phyloP scores from a whole-genome alignment of 345 rosid species.

The Gossypium stocksii region DNA sequence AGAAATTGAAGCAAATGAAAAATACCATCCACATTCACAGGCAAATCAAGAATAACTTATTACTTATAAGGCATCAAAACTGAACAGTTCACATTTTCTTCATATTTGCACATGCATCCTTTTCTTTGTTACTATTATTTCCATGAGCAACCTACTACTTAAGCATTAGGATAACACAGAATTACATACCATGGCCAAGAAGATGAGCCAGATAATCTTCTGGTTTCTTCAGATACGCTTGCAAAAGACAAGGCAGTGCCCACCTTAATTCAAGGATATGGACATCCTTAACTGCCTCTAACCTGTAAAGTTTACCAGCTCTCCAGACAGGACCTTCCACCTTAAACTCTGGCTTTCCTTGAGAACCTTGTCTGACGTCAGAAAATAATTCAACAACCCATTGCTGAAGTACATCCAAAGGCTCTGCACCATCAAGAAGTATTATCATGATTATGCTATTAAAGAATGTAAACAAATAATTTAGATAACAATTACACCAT shows the following conservation, averaged over 20 bases:
- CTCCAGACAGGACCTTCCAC: slow-evolving; percentile 76
- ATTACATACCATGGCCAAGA: slow-evolving; percentile 76
- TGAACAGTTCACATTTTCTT: neutral
- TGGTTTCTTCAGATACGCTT: slow-evolving; percentile 81
- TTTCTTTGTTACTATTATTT: slow-evolving; percentile 2
- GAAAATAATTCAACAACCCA: slow-evolving; percentile 85
- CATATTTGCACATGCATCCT: neutral
- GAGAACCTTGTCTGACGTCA: slow-evolving; percentile 61
- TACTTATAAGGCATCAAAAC: neutral
- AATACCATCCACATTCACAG: neutral
- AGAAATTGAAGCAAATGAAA: slow-evolving; percentile 2
- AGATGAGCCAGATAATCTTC: slow-evolving; percentile 96
- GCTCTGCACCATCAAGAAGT: slow-evolving; percentile 49
- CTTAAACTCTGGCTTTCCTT: slow-evolving; percentile 45
- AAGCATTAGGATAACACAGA: slow-evolving; percentile 7
- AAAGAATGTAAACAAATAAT: neutral
- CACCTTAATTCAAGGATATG: slow-evolving; percentile 81
- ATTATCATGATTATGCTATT: neutral
- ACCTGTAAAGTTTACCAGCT: slow-evolving; percentile 68
- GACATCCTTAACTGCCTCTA: slow-evolving; percentile 89
- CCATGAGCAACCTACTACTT: neutral
- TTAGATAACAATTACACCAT: neutral
- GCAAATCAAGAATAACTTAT: neutral
- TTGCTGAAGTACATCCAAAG: slow-evolving; percentile 79
- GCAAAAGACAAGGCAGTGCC: slow-evolving; percentile 86